Base-by-base conservation (phyloP, 495 filamentous ascomycete species). In the Letharia lupina region DNA sequence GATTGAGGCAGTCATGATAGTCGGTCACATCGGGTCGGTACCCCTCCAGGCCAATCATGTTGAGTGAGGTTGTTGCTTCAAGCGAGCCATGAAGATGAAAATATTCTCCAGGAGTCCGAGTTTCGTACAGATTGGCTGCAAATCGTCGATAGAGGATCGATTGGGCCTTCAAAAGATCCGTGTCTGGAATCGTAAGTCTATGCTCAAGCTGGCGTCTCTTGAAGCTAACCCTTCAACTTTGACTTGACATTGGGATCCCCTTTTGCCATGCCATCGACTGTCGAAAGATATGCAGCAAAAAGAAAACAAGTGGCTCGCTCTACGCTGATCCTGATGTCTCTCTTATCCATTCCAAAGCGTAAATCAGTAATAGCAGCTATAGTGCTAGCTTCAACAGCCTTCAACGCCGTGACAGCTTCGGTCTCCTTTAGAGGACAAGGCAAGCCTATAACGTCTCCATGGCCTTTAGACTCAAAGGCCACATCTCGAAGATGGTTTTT, bases 21-120 rank as follows among this genome's bases (percentile, higher is more conserved):
- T 86, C 84, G 3, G 82, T 87, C 71, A 90, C 68, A 62, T 84
- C 82, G 15, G 87, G 84, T 12, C 82, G 77, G 50, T 85, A 78
- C 1, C 86, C 78, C 23, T 87, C 83, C 39, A 92, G 77, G 1
- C 87, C 87, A 62, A 91, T 84, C 87, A 90, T 91, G 60, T 83
- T 77, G 62, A 91, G 76, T 4, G 87, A 87, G 10, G 80, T 83
- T 15, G 79, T 83, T 23, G 89, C 89, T 65, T 90, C 87, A 15
- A 92, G 73, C 2, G 89, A 91, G 40, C 89, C 89, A 73, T 91
- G 89, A 64, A 91, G 89, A 71, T 93, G 89, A 72, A 87, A 91
- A 72, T 81, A 93, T 70, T 87, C 80, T 56, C 80, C 83, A 37
- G 75, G 78, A 60, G 80, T 82, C 72, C 84, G 87, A 8, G 88